Percentiles rank a stretch among this genome's conserved stretches.
phyloP scores from a whole-genome alignment of 495 filamentous ascomycete species.

The Glonium stellatum region DNA sequence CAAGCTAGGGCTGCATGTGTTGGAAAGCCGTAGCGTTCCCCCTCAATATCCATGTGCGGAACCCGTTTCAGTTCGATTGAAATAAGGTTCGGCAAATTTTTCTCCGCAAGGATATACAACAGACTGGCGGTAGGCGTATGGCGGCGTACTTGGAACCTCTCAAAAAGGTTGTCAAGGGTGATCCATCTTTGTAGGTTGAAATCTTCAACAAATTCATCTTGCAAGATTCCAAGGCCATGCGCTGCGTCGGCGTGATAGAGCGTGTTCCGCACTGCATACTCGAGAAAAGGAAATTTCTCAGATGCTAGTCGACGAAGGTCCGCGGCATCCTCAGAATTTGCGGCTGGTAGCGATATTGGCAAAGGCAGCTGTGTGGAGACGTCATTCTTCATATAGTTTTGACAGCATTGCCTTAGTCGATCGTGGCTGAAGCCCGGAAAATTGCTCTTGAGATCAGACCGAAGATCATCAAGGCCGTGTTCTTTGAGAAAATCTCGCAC shows the following conservation, averaged over 20 bases:
- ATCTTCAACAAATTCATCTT: conserved; percentile 5
- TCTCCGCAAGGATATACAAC: conserved; percentile 13
- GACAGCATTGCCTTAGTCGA: conserved; percentile 18
- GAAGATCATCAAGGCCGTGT: conserved; percentile 9
- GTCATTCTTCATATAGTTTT: conserved; percentile 10
- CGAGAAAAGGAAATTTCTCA: conserved; percentile 13
- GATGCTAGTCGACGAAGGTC: conserved; percentile 4
- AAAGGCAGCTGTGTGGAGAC: background rate
- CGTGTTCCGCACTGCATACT: conserved; percentile 17
- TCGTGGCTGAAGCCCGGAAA: conserved; percentile 17
- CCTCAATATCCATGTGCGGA: conserved; percentile 1
- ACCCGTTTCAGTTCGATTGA: background rate
- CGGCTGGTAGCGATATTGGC: background rate
- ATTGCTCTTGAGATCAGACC: conserved; percentile 10
- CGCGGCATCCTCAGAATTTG: conserved; percentile 3
- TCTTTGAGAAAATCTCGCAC: conserved; percentile 24
- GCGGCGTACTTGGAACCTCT: conserved; percentile 13
- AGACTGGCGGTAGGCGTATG: conserved; percentile 6
- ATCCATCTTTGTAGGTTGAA: conserved; percentile 7
- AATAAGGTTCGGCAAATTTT: conserved; percentile 17
- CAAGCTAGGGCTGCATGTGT: conserved; percentile 11
- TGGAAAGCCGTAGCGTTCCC: conserved; percentile 11
- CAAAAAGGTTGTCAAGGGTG: conserved; percentile 11
- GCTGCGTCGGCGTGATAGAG: conserved; percentile 21
- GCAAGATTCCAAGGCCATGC: conserved; percentile 6